These are phyloP conservation scores for Lepiota brunneoincarnata DNA, from an alignment of 768 basidiomycete genomes.

Conservation along the genomic window DNA sequence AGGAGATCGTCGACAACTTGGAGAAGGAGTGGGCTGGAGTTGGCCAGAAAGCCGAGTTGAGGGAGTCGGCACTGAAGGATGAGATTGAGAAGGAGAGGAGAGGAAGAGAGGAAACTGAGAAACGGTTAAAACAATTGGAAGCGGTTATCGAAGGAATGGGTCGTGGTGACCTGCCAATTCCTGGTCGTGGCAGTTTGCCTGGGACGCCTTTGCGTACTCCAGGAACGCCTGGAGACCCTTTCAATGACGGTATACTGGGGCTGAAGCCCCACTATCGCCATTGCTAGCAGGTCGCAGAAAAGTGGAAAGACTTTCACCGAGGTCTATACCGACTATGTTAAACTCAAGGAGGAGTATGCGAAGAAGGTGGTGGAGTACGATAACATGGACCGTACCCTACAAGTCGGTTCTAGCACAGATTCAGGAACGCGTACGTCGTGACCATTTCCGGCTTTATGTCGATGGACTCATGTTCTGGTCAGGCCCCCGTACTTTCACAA, in stretches of 20 bases:
- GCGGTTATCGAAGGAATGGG: conserved; percentile 70
- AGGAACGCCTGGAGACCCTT: conserved; percentile 36
- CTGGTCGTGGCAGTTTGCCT: conserved; percentile 40
- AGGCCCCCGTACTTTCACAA: conserved; percentile 90
- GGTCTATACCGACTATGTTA: conserved; percentile 88
- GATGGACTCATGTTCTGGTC: conserved; percentile 7
- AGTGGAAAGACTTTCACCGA: conserved; percentile 91
- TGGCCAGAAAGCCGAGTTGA: conserved; percentile 62
- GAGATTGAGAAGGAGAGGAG: conserved; percentile 72
- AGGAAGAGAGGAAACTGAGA: conserved; percentile 70
- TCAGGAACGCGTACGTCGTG: conserved; percentile 71
- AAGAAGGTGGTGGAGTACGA: conserved; percentile 80
- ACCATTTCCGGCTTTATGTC: background rate
- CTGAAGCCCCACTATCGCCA: conserved; percentile 84
- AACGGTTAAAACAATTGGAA: conserved; percentile 68
- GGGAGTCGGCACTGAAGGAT: conserved; percentile 64
- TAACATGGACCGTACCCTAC: conserved; percentile 79
- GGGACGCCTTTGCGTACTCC: conserved; percentile 46
- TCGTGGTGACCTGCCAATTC: conserved; percentile 66
- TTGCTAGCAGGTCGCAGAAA: conserved; percentile 79
- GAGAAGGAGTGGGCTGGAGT: conserved; percentile 82
- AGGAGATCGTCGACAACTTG: conserved; percentile 76
- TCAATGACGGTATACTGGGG: conserved; percentile 57
- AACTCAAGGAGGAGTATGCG: conserved; percentile 78
- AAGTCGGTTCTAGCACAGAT: conserved; percentile 84